Base-by-base conservation (phyloP, 1,139 yeast species). In the Pichia terricola region DNA sequence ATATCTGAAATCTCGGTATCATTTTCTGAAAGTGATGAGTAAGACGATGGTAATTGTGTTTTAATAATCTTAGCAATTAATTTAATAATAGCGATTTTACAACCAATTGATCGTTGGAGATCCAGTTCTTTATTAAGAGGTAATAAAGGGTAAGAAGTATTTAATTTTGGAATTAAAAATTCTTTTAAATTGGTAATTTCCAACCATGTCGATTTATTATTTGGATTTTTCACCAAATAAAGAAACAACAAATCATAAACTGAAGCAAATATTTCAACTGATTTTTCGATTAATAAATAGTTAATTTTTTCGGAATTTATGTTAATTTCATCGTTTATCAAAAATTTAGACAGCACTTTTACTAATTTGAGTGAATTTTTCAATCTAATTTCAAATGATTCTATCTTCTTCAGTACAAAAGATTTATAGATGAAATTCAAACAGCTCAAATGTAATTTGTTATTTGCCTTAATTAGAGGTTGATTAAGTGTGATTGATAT, bases 1-100 rank as follows among this genome's bases (percentile, higher is more conserved):
- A 80, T 74, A 34, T 73, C 77, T 8, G 32, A 8, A 30, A 8
- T 30, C 10, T 7, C 10, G 10, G 32, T 30, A 30, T 30, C 32
- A 30, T 30, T 30, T 8, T 30, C 32, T 8, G 7, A 7, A 8
- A 30, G 10, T 8, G 32, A 30, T 7, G 16, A n/a, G 7, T 34
- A 41, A 28, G 35, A 39, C 6, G 54, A 45, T 34, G 76, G 72
- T 27, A 84, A 72, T 55, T 89, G 96, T 30, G 78, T 76, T 45
- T 78, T 77, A 35, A 89, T 77, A 2, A 87, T 75, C 41, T 77
- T 75, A 45, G 84, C 77, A 7, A 87, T 75, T 50, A 89, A 80
- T 61, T 83, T 86, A 44, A 83, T 67, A 30, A 85, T 68, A 38
- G 89, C 82, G 28, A 85, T 65, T 59, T 77, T 79, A 39, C 79